Conservation (phyloP, 192 early-diverging fungal genomes). For the Neocallimastix lanati region DNA sequence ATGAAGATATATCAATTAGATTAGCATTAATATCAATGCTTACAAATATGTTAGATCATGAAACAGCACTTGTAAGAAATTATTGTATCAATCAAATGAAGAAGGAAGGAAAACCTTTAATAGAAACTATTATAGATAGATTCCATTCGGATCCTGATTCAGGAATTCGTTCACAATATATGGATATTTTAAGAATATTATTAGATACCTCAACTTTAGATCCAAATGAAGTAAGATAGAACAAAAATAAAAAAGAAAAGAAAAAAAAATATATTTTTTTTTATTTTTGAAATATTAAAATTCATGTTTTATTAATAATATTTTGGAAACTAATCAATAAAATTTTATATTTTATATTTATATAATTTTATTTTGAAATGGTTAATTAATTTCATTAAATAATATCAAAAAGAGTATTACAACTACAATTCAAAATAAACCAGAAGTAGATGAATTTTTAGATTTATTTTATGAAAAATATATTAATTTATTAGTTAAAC, state of each 20-base stretch:
- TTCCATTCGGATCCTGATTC: constrained; percentile 39
- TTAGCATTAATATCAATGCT: constrained; percentile 51
- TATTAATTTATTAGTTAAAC: constrained; percentile 35
- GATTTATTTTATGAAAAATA: constrained; percentile 57
- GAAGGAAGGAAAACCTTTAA: constrained; percentile 28
- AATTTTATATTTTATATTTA: constrained; percentile 5
- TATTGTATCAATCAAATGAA: constrained; percentile 44
- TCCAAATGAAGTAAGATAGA: not conserved
- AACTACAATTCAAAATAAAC: constrained; percentile 2
- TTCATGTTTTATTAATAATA: too few relatives aligned
- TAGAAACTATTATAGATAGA: constrained; percentile 46
- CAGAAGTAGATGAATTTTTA: constrained; percentile 57
- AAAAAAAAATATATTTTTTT: constrained; percentile 6
- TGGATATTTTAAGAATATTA: constrained; percentile 54
- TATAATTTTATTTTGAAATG: constrained; percentile 9
- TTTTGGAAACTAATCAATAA: too few relatives aligned
- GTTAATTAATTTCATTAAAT: too few relatives aligned
- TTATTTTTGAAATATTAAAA: too few relatives aligned
- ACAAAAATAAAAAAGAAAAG: constrained; percentile 9
- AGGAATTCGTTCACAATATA: constrained; percentile 47
- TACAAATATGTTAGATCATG: constrained; percentile 53
- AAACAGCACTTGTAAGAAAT: constrained; percentile 53
- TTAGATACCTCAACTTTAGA: constrained; percentile 33
- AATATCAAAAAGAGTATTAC: not conserved
- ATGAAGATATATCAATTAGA: constrained; percentile 30